phyloP scores from a whole-genome alignment of 164 flowering plant species.

The Euptelea pleiosperma region DNA sequence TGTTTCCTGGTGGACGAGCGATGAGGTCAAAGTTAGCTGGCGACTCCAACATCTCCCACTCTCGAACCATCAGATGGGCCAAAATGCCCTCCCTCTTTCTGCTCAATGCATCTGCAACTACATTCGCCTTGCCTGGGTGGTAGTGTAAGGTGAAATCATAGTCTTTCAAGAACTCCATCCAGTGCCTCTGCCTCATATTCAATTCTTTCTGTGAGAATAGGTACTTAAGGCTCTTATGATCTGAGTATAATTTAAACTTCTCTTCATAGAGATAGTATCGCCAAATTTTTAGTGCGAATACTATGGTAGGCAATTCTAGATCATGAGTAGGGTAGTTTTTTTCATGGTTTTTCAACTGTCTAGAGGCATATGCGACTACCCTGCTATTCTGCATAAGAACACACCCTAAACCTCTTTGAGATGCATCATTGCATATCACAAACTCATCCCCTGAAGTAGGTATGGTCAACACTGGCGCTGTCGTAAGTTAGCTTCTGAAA shows the following conservation, averaged over 20 bases:
- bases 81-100: background rate
- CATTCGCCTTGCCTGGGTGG: slow-evolving; percentile 17
- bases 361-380: too few species aligned
- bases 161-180: background rate
- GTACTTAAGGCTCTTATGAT: too few species aligned
- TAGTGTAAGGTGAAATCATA: too few species aligned
- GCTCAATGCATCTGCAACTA: slow-evolving; percentile 16
- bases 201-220: background rate
- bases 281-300: too few species aligned
- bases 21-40: background rate
- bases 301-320: too few species aligned
- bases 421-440: slow-evolving; percentile 5
- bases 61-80: background rate
- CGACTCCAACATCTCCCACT: background rate
- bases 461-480: slow-evolving; percentile 5
- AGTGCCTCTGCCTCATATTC: background rate
- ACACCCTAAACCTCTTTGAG: slow-evolving; percentile 3
- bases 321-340: too few species aligned
- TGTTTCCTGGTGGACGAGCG: background rate
- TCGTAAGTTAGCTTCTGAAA: background rate
- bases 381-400: too few species aligned
- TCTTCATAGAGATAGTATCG: slow-evolving; percentile 9
- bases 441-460: background rate
- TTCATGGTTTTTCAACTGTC: too few species aligned
- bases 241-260: background rate